These are phyloP conservation scores for Globisporangium megalacanthum DNA, from an alignment of 352 stramenopile species.

Conservation along the genomic window DNA sequence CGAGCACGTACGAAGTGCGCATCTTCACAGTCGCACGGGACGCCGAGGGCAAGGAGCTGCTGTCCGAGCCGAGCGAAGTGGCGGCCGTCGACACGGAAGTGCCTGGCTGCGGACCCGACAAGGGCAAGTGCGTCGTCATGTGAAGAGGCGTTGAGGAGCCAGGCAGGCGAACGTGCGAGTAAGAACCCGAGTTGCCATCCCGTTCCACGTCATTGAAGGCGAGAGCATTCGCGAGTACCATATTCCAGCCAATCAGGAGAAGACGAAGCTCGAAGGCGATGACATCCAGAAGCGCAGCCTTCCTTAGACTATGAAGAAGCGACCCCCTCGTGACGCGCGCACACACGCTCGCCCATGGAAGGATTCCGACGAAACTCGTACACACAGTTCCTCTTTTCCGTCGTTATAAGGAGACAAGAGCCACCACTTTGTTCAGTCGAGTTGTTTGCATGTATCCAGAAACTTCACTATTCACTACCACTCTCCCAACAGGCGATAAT, in stretches of 20 bases:
- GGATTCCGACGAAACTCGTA: too few species aligned
- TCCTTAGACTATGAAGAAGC: too few species aligned
- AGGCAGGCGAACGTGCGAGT: not conserved
- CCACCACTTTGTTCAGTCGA: too few species aligned
- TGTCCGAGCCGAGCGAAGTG: constrained; percentile 61
- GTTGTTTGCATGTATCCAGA: too few species aligned
- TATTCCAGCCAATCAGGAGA: too few species aligned
- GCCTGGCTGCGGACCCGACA: constrained; percentile 66
- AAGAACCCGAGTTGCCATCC: not conserved
- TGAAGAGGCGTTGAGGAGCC: not conserved
- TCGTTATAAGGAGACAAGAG: too few species aligned
- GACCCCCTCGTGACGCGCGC: too few species aligned
- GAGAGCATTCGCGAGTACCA: not conserved
- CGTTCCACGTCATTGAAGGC: not conserved
- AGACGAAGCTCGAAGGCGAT: not conserved
- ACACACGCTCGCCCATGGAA: too few species aligned
- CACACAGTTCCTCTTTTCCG: too few species aligned
- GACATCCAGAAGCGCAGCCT: not conserved
- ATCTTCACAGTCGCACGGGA: constrained; percentile 52
- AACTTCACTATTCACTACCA: too few species aligned
- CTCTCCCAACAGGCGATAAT: too few species aligned
- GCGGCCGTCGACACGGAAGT: constrained; percentile 86
- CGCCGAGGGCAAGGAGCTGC: constrained; percentile 27
- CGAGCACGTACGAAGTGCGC: constrained; percentile 84
- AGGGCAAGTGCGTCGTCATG: constrained; percentile 13